Conservation (phyloP, 768 basidiomycete genomes). For the Leccinum olivaceopallidum region DNA sequence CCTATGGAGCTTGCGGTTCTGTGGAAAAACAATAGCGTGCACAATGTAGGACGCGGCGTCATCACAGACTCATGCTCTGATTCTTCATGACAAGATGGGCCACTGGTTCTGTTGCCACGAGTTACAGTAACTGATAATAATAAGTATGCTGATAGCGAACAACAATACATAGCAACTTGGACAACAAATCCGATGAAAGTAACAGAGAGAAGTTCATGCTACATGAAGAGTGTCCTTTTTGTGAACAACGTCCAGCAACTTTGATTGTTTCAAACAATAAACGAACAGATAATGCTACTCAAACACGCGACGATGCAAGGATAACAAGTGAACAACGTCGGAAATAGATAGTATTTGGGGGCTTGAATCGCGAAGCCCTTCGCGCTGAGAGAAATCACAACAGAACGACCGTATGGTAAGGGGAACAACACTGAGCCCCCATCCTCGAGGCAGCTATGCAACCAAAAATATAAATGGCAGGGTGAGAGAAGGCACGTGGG, state of each 20-base stretch:
- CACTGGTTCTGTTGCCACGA: not conserved
- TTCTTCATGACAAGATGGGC: not conserved
- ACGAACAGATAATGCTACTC: too few species aligned
- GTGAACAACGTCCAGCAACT: too few species aligned
- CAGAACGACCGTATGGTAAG: conserved; percentile 26
- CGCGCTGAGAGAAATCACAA: conserved; percentile 35
- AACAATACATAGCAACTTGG: not conserved
- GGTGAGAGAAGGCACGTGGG: conserved; percentile 17
- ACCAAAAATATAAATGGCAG: conserved; percentile 33
- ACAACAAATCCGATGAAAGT: not conserved
- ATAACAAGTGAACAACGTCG: too few species aligned
- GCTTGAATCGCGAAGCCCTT: conserved; percentile 30
- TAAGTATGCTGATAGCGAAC: not conserved
- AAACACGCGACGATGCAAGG: too few species aligned
- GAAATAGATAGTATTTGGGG: too few species aligned
- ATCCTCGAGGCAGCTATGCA: conserved; percentile 21
- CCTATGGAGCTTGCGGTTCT: conserved; percentile 13
- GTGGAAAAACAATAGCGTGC: not conserved
- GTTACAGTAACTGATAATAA: not conserved
- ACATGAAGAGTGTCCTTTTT: not conserved
- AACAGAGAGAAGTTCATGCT: not conserved
- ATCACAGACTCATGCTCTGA: too few species aligned
- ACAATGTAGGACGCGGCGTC: too few species aligned
- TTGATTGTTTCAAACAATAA: too few species aligned
- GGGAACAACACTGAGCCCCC: conserved; percentile 8